A percentile compares a stretch with the other conserved stretches of the same genome.
phyloP scores from a whole-genome alignment of 1,284 basidiomycete genomes.

The Trametes hirsuta region DNA sequence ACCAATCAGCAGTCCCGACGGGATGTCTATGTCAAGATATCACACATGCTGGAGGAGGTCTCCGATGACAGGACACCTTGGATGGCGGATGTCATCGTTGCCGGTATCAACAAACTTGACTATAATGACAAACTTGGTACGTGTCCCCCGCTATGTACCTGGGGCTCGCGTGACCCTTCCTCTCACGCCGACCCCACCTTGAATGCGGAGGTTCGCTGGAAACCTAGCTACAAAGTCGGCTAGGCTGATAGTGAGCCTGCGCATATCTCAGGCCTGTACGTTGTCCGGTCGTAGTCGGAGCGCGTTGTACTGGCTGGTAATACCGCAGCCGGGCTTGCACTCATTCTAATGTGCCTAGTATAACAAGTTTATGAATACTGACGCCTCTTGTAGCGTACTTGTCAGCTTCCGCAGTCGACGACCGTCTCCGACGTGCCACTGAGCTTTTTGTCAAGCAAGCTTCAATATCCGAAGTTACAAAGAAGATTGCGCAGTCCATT shows the following conservation, averaged over 20 bases:
- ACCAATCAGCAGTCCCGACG: constrained; percentile 55
- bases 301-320: too few relatives aligned
- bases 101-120: constrained; percentile 58
- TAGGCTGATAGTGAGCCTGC: too few relatives aligned
- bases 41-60: constrained; percentile 66
- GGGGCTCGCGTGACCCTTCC: too few relatives aligned
- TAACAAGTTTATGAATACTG: too few relatives aligned
- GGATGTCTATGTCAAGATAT: constrained; percentile 67
- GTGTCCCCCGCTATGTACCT: constrained; percentile 50
- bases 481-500: constrained; percentile 77
- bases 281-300: too few relatives aligned
- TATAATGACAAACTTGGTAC: constrained; percentile 72
- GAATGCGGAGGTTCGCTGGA: too few relatives aligned
- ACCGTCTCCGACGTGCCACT: constrained; percentile 65
- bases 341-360: too few relatives aligned
- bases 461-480: constrained; percentile 75
- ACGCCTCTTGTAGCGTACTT: constrained; percentile 32
- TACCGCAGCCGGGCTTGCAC: too few relatives aligned
- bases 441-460: constrained; percentile 71
- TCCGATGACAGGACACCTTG: constrained; percentile 61
- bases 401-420: constrained; percentile 55
- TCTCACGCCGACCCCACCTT: too few relatives aligned
- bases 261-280: too few relatives aligned
- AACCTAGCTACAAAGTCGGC: too few relatives aligned
- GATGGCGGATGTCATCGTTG: constrained; percentile 76